Base-by-base conservation (phyloP, 1,284 basidiomycete genomes). In the Sanghuangporus sanghuang region DNA sequence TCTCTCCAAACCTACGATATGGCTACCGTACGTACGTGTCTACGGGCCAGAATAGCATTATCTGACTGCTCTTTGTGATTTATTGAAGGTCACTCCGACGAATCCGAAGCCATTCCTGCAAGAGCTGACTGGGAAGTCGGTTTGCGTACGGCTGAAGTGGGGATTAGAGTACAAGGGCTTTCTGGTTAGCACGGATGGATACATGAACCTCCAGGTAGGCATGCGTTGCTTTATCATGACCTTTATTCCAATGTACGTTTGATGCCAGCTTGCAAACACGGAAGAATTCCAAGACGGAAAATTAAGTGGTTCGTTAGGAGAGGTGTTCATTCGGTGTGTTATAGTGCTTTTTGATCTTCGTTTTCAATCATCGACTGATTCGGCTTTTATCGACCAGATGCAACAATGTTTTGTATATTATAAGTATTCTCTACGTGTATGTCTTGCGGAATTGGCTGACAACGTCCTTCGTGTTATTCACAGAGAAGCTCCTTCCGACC, bases 91-190 rank as follows among this genome's bases (percentile, higher is more conserved):
- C 72, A 86, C 88, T 71, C 96, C 96, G 68, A 94, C 98, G 71
- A 99, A 99, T 78, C 96, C 97, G 18, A 98, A 98, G 79, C 97
- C 97, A 7, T 99, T 99, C 79, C 85, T 99, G 71, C 95, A 98
- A 79, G 94, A 97, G 76, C 87, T 98, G 71, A 98, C 96, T 32
- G 97, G 97, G 71, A 98, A 99, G 83, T 91, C 92, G 53, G 94
- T 98, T 57, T 91, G 89, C 71, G 96, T 99, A 64, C 86, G 89
- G 66, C 85, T 99, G 73, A 99, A 99, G 81, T 99, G 97, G 97
- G 97, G 97, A 67, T 84, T 98, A 67, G 96, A 98, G 76, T 99
- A 99, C 84, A 98, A 96, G 81, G 96, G 97, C 56, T 99, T 96
- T 80, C 84, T 99, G 66, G 96, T 99, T 69, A 96, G 93, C 74